Evolutionary conservation across 2,329 filamentous ascomycete genomes (phyloP).

Genomic region (Microascus cirrosus): DNA sequence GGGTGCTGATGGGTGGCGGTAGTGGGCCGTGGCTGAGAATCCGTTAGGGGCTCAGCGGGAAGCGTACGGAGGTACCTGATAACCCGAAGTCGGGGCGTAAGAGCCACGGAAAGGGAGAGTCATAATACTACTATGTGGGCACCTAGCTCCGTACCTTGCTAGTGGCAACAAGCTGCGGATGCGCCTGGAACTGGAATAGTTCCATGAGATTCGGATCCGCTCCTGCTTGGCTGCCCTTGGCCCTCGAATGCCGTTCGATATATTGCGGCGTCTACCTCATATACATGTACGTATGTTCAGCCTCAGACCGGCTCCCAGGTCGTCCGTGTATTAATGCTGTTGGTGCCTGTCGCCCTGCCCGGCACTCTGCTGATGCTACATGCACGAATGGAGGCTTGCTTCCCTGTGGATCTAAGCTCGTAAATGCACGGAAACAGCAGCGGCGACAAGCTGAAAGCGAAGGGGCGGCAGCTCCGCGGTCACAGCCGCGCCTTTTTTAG

Average conservation of each 20-base stretch:
- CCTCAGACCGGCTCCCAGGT: too few relatives aligned
- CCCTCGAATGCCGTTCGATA: background rate
- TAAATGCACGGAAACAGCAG: background rate
- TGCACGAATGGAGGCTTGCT: background rate
- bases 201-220: background rate
- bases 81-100: background rate
- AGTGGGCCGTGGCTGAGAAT: background rate
- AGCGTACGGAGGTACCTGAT: background rate
- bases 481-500: too few relatives aligned
- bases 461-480: too few relatives aligned
- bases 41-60: background rate
- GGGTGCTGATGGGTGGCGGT: background rate
- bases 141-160: background rate
- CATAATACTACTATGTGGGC: background rate
- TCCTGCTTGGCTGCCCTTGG: background rate
- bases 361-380: background rate
- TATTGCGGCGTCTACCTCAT: background rate
- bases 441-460: background rate
- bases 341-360: background rate
- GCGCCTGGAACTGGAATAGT: background rate
- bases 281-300: background rate
- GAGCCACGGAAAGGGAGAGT: background rate
- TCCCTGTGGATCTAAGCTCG: background rate
- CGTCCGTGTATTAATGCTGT: too few relatives aligned
- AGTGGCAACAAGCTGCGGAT: background rate